Evolutionary conservation across 2,329 filamentous ascomycete species (phyloP), one percentile per base, ranked within the genome.

Genomic region (Fusarium sp.): DNA sequence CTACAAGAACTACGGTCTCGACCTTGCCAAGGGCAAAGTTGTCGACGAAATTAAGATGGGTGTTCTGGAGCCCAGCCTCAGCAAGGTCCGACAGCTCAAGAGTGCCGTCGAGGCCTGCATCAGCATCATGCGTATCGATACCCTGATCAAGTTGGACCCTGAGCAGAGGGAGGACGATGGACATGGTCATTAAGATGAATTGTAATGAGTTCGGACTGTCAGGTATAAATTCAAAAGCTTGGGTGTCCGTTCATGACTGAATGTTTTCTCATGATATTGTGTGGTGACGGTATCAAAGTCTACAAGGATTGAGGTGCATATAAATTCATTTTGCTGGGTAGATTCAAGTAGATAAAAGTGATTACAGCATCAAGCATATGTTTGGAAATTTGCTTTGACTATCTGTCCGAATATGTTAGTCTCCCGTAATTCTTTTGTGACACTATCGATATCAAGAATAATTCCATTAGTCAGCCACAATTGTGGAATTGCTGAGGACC

Each of bases 71-170:
- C 96, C 96, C 31, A 97, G 92, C 81, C 94, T 99, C 85, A 97
- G 95, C 87, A 99, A 99, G 87, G 88, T 99, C 72, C 91, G 95
- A 81, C 96, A 98, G 85, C 85, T 99, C 77, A 99, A 99, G 90
- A 96, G 92, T 81, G 96, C 96, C 27, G 96, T 99, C 48, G 96
- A 99, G 83, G 96, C 96, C 55, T 98, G 96, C 81, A 97, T 99
- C 80, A 92, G 94, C 77, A 98, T 99, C 79, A 98, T 99, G 96
- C 89, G 96, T 76, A 99, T 99, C 78, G 96, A 99, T 84, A 98
- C 96, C 70, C 86, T 99, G 81, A 98, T 99, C 83, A 97, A 97
- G 85, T 84, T 99, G 80, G 96, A 99, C 85, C 94, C 94, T 18
- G 94, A 97, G 69, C 67, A 69, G 84, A 87, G 90, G 84, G 86